phyloP scores from a whole-genome alignment of 2,329 filamentous ascomycete genomes.

The Ophiocordyceps camponoti-floridani region DNA sequence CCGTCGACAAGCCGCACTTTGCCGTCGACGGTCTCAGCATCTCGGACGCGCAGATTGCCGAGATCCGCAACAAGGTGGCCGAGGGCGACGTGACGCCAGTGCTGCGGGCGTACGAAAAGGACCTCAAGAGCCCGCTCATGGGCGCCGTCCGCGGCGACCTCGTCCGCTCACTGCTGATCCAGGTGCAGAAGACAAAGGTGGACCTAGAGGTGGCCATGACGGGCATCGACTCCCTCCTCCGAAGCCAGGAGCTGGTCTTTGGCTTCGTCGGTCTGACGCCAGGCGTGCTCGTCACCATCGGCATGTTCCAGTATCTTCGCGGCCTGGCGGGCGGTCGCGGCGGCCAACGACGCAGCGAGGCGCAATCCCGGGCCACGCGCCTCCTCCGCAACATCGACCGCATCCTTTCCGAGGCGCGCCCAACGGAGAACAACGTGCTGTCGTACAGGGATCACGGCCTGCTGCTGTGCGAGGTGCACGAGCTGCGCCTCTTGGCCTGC shows the following conservation, averaged over 20 bases:
- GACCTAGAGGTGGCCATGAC: conserved; percentile 92
- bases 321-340: conserved; percentile 51
- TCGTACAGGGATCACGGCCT: conserved; percentile 87
- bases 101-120: conserved; percentile 76
- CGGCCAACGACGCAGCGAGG: conserved; percentile 45
- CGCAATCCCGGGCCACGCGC: conserved; percentile 53
- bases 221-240: conserved; percentile 84
- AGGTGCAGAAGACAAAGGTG: conserved; percentile 97
- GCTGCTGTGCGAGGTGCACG: conserved; percentile 75
- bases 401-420: conserved; percentile 49
- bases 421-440: conserved; percentile 55
- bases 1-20: conserved; percentile 58
- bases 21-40: conserved; percentile 31
- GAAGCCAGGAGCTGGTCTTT: conserved; percentile 93
- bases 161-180: conserved; percentile 77
- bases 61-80: conserved; percentile 62
- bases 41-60: conserved; percentile 50
- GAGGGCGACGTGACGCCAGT: conserved; percentile 91
- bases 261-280: conserved; percentile 93
- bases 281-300: conserved; percentile 72
- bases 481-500: conserved; percentile 45
- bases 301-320: conserved; percentile 53
- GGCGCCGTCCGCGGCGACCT: conserved; percentile 77
- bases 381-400: conserved; percentile 80
- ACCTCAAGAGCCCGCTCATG: conserved; percentile 63